These are phyloP conservation scores for Aspergillus carlsbadensis DNA, from an alignment of 495 filamentous ascomycete species.

Conservation along the genomic window DNA sequence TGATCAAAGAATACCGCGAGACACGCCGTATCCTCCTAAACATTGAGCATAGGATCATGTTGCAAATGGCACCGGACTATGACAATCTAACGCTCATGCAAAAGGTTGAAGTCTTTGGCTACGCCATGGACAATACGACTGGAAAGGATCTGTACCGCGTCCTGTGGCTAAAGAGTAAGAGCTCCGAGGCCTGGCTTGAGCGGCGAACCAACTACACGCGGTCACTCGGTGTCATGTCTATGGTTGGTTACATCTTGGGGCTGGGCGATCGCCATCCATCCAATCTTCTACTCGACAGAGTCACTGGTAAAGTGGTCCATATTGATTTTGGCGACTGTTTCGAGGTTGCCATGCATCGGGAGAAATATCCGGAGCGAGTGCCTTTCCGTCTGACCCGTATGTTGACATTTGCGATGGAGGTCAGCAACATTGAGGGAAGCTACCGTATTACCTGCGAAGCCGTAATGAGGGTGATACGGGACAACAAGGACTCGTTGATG, in stretches of 20 bases:
- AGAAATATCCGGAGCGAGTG: slow-evolving; percentile 97
- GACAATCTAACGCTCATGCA: slow-evolving; percentile 99
- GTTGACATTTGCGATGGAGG: slow-evolving; percentile 99
- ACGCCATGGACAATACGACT: slow-evolving; percentile 97
- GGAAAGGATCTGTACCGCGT: slow-evolving; percentile 98
- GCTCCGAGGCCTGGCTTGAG: slow-evolving; percentile 95
- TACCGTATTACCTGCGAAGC: slow-evolving; percentile 97
- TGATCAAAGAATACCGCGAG: slow-evolving; percentile 97
- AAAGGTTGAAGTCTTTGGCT: slow-evolving; percentile 98
- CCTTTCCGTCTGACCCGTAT: slow-evolving; percentile 97
- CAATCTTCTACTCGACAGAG: slow-evolving; percentile 93
- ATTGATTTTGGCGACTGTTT: slow-evolving; percentile 99
- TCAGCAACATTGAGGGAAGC: slow-evolving; percentile 97
- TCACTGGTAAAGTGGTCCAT: slow-evolving; percentile 94
- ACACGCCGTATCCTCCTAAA: slow-evolving; percentile 95
- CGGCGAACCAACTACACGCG: slow-evolving; percentile 96
- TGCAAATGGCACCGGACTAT: slow-evolving; percentile 99
- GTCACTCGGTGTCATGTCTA: slow-evolving; percentile 98
- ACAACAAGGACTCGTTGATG: slow-evolving; percentile 98
- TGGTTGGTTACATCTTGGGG: slow-evolving; percentile 98
- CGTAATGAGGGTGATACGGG: slow-evolving; percentile 93
- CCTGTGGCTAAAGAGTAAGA: slow-evolving; percentile 97
- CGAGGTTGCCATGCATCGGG: slow-evolving; percentile 98
- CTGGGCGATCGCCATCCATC: slow-evolving; percentile 95
- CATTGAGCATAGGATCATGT: slow-evolving; percentile 98